A percentile compares a stretch with the other conserved stretches of the same genome.
These are phyloP conservation scores for Phytopythium sindhum DNA, from an alignment of 352 stramenopile species.

Conservation along the genomic window DNA sequence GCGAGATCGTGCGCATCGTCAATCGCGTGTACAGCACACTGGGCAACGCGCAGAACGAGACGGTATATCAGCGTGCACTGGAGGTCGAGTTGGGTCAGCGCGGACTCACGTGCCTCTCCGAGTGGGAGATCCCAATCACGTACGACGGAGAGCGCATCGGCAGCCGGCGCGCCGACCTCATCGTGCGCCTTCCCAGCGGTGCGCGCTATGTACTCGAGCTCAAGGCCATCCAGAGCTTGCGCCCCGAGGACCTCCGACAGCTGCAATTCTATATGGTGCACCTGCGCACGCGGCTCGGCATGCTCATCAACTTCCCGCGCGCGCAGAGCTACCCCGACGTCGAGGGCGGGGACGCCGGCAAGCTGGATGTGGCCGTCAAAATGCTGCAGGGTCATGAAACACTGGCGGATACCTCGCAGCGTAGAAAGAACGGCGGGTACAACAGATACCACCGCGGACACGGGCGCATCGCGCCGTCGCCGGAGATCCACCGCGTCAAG, in stretches of 20 bases:
- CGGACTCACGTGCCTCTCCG: constrained; percentile 23
- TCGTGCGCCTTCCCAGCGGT: constrained; percentile 17
- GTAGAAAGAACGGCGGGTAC: background rate
- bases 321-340: constrained; percentile 25
- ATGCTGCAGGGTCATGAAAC: constrained; percentile 7
- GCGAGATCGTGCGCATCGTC: constrained; percentile 7
- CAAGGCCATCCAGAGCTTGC: constrained; percentile 28
- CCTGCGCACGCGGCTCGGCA: constrained; percentile 27
- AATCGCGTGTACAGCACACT: constrained; percentile 30
- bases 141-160: constrained; percentile 28
- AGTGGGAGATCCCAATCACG: constrained; percentile 29
- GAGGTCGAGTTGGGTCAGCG: constrained; percentile 19
- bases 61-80: constrained; percentile 36
- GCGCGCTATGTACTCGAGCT: constrained; percentile 33
- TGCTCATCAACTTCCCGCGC: constrained; percentile 44
- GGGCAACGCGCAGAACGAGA: constrained; percentile 31
- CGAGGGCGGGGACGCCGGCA: background rate
- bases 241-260: constrained; percentile 23
- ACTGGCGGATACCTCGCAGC: background rate
- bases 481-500: constrained; percentile 9
- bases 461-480: constrained; percentile 3
- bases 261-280: constrained; percentile 40
- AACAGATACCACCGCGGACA: background rate
- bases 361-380: constrained; percentile 5
- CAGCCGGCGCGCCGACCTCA: constrained; percentile 26